A percentile compares a stretch with the other conserved stretches of the same genome.
These are phyloP conservation scores for Strobilomyces confusus DNA, from an alignment of 768 basidiomycete species.

Conservation along the genomic window DNA sequence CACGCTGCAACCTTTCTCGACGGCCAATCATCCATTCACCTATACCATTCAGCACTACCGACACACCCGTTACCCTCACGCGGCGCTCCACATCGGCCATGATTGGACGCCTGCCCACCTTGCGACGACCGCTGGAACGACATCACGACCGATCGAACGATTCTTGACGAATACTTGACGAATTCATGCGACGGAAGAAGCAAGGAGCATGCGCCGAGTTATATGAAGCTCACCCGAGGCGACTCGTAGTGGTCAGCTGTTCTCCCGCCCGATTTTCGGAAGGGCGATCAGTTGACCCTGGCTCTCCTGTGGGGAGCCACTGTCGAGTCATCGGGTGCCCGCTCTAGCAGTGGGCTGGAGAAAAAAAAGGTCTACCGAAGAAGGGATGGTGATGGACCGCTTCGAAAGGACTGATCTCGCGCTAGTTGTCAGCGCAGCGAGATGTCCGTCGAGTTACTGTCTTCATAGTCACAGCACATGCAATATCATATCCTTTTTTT, in stretches of 20 bases:
- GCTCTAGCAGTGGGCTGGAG: constrained; percentile 32
- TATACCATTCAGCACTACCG: constrained; percentile 18
- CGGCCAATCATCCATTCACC: constrained; percentile 25
- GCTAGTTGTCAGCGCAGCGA: constrained; percentile 11
- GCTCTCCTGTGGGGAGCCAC: constrained; percentile 23
- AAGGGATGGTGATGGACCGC: constrained; percentile 24
- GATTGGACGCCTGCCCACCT: constrained; percentile 22
- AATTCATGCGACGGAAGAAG: constrained; percentile 28
- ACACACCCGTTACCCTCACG: constrained; percentile 16
- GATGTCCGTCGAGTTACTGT: constrained; percentile 20
- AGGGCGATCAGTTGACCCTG: constrained; percentile 7
- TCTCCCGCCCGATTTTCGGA: constrained; percentile 10
- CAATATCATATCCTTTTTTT: constrained; percentile 8
- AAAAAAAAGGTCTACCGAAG: constrained; percentile 22
- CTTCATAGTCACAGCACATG: constrained; percentile 23
- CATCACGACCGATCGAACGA: constrained; percentile 31
- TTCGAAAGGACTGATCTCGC: constrained; percentile 28
- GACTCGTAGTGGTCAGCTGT: constrained; percentile 9
- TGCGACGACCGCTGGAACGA: constrained; percentile 33
- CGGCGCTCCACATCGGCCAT: constrained; percentile 8
- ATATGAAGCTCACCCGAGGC: constrained; percentile 20
- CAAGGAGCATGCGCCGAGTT: constrained; percentile 23
- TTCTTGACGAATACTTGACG: constrained; percentile 36
- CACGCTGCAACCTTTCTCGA: constrained; percentile 16
- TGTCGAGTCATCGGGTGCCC: constrained; percentile 26